phyloP scores from a whole-genome alignment of 257 asterid species.

The Coffea eugenioides region DNA sequence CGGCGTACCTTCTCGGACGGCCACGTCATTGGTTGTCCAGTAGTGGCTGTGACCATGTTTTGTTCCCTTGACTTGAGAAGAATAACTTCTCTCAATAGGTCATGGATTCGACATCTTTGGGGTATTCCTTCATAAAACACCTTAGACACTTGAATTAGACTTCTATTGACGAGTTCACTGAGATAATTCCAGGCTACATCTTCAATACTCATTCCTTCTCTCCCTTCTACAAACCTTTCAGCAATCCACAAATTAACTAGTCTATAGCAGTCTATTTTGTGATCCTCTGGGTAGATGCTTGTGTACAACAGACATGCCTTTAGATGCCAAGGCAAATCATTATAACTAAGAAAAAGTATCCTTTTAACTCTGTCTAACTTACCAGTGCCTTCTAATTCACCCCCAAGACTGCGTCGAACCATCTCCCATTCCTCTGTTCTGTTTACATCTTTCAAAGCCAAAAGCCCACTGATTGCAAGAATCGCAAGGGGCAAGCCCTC shows the following conservation, averaged over 20 bases:
- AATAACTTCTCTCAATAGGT: constrained; percentile 13
- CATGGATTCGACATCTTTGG: constrained; percentile 6
- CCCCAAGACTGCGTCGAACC: constrained; percentile 9
- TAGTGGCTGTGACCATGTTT: neutral
- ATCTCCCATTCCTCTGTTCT: constrained; percentile 19
- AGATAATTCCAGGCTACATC: constrained; percentile 19
- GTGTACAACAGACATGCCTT: constrained; percentile 24
- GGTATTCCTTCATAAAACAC: neutral
- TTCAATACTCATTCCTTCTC: constrained; percentile 5
- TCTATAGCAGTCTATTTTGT: neutral
- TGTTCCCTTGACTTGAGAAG: constrained; percentile 7
- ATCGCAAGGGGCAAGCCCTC: constrained; percentile 30
- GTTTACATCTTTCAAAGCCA: constrained; percentile 17
- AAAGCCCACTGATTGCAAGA: constrained; percentile 23
- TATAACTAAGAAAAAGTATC: constrained; percentile 20
- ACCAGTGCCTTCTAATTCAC: constrained; percentile 14
- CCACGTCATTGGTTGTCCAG: neutral
- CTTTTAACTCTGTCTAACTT: constrained; percentile 8
- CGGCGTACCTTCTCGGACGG: constrained; percentile 3
- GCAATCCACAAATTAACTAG: constrained; percentile 18
- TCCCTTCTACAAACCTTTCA: constrained; percentile 18
- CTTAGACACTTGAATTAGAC: constrained; percentile 18
- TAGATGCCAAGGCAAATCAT: constrained; percentile 25
- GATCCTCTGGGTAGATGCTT: constrained; percentile 20
- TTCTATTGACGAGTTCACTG: constrained; percentile 25